Evolutionary conservation across 2,329 filamentous ascomycete genomes (phyloP), one percentile per base, ranked within the genome.

Genomic region (Claviceps citrina): DNA sequence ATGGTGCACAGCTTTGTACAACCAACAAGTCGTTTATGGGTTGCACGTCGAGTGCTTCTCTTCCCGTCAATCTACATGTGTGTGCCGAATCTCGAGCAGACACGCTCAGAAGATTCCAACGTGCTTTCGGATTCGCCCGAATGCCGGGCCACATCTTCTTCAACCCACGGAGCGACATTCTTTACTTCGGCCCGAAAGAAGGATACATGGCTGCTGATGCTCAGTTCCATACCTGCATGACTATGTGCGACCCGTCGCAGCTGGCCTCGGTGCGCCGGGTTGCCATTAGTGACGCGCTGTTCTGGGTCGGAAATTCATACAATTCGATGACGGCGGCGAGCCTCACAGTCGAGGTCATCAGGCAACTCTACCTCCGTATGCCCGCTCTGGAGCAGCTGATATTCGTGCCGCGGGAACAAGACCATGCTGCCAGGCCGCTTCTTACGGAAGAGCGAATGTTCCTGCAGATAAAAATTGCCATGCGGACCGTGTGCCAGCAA

Each of bases 11-110:
- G 8, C 20, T 37, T 4, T 20, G 31, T 34, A 25, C 45, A 19
- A 39, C 41, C 6, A 44, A 50, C 19, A 44, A 50, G 18, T 46
- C 48, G 32, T 46, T 47, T 20, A 49, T 42, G 7, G 61, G 62
- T 37, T 68, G 63, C 51, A 61, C 56, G 5, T 68, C 66, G 3
- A 46, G 58, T n/a, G 57, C 61, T 4, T 46, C 53, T 3, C 52
- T 66, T 18, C 67, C 67, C 4, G 53, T 53, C 42, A 66, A 62
- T 49, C 60, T 70, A 27, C 63, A 68, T 44, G 58, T 55, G 39
- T 68, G 65, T 50, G 51, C 54, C 42, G 67, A 71, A 49, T 65
- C 67, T 13, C 65, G 67, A 28, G 37, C 43, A 40, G 64, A 68
- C 45, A 60, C 65, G 3, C 46, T 65, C 36, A 61, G 60, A 45